A percentile compares a stretch with the other conserved stretches of the same genome.
These are phyloP conservation scores for Aspergillus leporis DNA, from an alignment of 495 filamentous ascomycete genomes.

Conservation along the genomic window DNA sequence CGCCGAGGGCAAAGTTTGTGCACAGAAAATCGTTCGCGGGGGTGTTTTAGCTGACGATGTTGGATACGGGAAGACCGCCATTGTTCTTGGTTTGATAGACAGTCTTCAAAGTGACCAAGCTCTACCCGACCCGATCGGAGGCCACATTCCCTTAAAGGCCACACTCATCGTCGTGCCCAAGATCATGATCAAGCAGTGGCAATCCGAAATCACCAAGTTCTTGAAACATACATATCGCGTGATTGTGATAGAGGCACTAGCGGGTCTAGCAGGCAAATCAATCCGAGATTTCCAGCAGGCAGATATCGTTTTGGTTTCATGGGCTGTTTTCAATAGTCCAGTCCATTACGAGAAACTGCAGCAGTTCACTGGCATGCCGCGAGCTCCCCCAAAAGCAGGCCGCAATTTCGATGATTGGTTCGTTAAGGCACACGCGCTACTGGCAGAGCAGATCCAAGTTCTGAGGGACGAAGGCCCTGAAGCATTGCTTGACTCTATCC, in stretches of 20 bases:
- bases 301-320: constrained; percentile 58
- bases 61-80: constrained; percentile 81
- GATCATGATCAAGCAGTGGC: constrained; percentile 69
- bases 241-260: constrained; percentile 36
- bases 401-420: constrained; percentile 58
- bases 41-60: constrained; percentile 77
- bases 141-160: constrained; percentile 56
- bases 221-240: constrained; percentile 41
- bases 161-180: constrained; percentile 69
- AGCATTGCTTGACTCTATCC: constrained; percentile 31
- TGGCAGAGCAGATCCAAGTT: constrained; percentile 43
- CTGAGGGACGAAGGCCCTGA: constrained; percentile 29
- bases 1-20: constrained; percentile 53
- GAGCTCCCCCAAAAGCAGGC: constrained; percentile 37
- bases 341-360: constrained; percentile 53
- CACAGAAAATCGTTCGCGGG: constrained; percentile 51
- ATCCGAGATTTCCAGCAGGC: constrained; percentile 48
- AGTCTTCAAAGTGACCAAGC: constrained; percentile 31
- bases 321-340: constrained; percentile 42
- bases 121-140: constrained; percentile 15
- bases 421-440: constrained; percentile 34
- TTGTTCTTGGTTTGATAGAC: constrained; percentile 67
- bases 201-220: constrained; percentile 60
- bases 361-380: constrained; percentile 51
- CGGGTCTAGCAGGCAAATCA: constrained; percentile 32